Percentiles rank a stretch among this genome's conserved stretches.
phyloP scores from a whole-genome alignment of 2,329 filamentous ascomycete genomes.

The Acrocalymma vagum region DNA sequence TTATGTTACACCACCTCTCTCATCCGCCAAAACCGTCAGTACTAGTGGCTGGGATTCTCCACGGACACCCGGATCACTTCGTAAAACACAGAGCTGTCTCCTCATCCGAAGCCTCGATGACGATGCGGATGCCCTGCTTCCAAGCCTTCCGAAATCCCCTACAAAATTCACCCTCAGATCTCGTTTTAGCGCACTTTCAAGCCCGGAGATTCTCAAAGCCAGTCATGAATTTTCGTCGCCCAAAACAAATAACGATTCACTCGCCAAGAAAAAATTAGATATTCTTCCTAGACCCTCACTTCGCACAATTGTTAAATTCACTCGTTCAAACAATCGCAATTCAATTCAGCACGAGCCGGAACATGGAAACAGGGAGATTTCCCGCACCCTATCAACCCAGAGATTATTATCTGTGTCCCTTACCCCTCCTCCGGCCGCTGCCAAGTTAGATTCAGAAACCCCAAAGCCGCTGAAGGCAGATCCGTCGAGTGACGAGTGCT shows the following conservation, averaged over 20 bases:
- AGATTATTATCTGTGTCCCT: too few relatives aligned
- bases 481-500: too few relatives aligned
- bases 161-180: constrained; percentile 24
- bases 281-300: constrained; percentile 1
- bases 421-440: too few relatives aligned
- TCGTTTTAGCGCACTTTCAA: constrained; percentile 22
- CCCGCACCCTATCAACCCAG: too few relatives aligned
- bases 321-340: constrained; percentile 20
- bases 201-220: constrained; percentile 21
- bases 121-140: constrained; percentile 10
- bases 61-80: constrained; percentile 39
- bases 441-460: too few relatives aligned
- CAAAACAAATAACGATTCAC: constrained; percentile 19
- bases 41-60: constrained; percentile 41
- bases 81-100: constrained; percentile 36
- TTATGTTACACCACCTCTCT: constrained; percentile 42
- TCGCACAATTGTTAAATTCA: constrained; percentile 8
- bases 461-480: too few relatives aligned
- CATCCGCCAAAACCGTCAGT: constrained; percentile 44
- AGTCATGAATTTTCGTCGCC: constrained; percentile 4
- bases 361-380: too few relatives aligned
- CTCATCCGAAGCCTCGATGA: constrained; percentile 26
- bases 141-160: constrained; percentile 34
- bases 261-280: constrained; percentile 10
- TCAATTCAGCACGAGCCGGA: constrained; percentile 7